phyloP scores from a whole-genome alignment of 2,329 filamentous ascomycete species.

The Leptographium lundbergii region DNA sequence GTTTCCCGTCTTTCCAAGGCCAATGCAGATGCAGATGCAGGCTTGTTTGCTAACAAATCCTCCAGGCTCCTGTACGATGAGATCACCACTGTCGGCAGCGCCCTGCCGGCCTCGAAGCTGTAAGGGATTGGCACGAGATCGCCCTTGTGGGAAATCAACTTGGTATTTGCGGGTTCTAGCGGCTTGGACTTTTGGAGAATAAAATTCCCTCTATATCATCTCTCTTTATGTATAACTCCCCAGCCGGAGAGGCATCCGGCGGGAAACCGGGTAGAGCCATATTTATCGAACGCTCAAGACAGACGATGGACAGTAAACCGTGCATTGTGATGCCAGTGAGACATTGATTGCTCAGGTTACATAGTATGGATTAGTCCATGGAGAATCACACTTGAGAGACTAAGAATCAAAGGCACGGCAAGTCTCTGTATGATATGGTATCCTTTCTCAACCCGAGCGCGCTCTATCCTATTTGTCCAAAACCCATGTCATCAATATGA shows the following conservation, averaged over 20 bases:
- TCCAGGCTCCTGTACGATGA: conserved; percentile 72
- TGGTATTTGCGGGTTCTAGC: neutral
- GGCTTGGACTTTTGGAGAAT: neutral
- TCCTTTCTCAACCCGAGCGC: neutral
- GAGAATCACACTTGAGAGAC: too few species aligned
- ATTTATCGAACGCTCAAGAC: neutral
- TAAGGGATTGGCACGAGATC: conserved; percentile 20
- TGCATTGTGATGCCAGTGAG: neutral
- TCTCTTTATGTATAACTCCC: neutral
- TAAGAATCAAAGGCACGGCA: neutral
- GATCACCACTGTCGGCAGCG: conserved; percentile 61
- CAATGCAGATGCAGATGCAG: neutral
- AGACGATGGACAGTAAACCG: neutral
- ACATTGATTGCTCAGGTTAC: too few species aligned
- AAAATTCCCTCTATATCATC: neutral
- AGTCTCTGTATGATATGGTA: neutral
- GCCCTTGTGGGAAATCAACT: neutral
- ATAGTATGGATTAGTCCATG: too few species aligned
- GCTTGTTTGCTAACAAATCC: conserved; percentile 10
- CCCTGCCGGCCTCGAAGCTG: conserved; percentile 50
- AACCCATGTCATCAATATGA: neutral
- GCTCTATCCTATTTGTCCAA: neutral
- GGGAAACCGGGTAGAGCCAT: neutral
- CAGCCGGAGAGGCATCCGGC: neutral
- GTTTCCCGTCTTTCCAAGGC: conserved; percentile 18